Evolutionary conservation across 1,284 basidiomycete species (phyloP), one percentile per base, ranked within the genome.

Genomic region (Apiotrichum sp.): DNA sequence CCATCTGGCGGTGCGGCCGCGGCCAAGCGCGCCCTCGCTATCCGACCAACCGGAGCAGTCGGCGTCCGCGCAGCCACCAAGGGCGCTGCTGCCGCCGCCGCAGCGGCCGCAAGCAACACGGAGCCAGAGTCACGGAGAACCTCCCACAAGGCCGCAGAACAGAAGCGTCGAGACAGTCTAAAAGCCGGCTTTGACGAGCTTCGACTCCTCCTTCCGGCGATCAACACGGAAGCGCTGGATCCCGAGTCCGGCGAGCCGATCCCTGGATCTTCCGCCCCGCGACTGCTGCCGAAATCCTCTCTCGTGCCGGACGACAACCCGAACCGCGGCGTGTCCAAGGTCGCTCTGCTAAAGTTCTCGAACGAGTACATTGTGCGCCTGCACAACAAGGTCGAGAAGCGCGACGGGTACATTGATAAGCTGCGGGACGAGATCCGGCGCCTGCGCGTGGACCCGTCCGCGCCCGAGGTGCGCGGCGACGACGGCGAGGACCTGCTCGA

Each of bases 131-230:
- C 60, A 6, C 69, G 74, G 8, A 91, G 92, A 70, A 88, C 88
- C 0, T 93, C 92, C 0, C 95, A 98, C 77, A 98, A 98, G 76
- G 90, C 88, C 1, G 95, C 95, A 0, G 95, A 98, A 75, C 95
- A 98, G 73, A 95, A 96, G 72, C 86, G 95, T 22, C 85, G 95
- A 4, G 95, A 98, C 75, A 91, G 88, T 40, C 83, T 98, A 63
- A 98, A 98, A 78, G 86, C 87, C 9, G 93, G 91, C 14, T 98
- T 95, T 70, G 95, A 98, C 73, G 93, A 97, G 62, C 82, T 98
- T 10, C 88, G 95, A 11, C 76, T 81, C 7, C 80, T 98, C 11
- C 81, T 98, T 0, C 95, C 95, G 0, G 88, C 90, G 2, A 89
- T 97, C 66, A 76, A 77, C 60, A 72, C 72, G 14, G 75, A 77